phyloP scores from a whole-genome alignment of 208 protist genomes.

The Eutreptiella sp. region DNA sequence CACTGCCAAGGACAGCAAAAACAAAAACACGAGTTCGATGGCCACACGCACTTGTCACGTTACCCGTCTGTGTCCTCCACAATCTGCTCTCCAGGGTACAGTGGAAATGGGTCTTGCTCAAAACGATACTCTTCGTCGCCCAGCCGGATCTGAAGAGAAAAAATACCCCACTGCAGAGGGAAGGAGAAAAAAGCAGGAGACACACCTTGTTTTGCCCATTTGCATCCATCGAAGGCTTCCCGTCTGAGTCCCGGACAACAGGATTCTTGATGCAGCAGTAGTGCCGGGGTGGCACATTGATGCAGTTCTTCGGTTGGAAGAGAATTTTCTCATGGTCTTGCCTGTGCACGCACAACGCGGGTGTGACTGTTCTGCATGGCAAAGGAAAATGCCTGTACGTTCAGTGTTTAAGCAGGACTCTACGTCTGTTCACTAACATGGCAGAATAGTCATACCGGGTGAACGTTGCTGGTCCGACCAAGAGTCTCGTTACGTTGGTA shows the following conservation, averaged over 20 bases:
- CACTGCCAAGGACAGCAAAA: too few relatives aligned
- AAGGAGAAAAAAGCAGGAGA: too few relatives aligned
- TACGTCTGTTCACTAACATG: too few relatives aligned
- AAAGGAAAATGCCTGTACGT: too few relatives aligned
- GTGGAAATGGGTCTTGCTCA: slow-evolving; percentile 67
- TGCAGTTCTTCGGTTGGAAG: slow-evolving; percentile 53
- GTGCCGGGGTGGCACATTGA: slow-evolving; percentile 66
- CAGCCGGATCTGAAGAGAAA: slow-evolving; percentile 36
- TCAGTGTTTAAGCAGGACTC: too few relatives aligned
- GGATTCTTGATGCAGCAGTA: slow-evolving; percentile 79
- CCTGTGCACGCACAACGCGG: too few relatives aligned
- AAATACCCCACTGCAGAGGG: too few relatives aligned
- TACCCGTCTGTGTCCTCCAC: too few relatives aligned
- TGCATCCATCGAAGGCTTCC: slow-evolving; percentile 10
- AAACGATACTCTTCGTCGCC: slow-evolving; percentile 75
- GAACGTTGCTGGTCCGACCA: slow-evolving; percentile 73
- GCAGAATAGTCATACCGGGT: slow-evolving; percentile 70
- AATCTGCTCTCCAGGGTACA: slow-evolving; percentile 73
- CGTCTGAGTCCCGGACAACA: slow-evolving; percentile 34
- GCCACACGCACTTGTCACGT: too few relatives aligned
- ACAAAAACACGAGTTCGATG: too few relatives aligned
- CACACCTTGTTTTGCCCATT: slow-evolving; percentile 64
- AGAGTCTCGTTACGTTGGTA: slow-evolving; percentile 62
- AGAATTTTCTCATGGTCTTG: too few relatives aligned
- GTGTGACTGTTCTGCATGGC: too few relatives aligned